Evolutionary conservation across 176 grass and related monocot species (phyloP), one percentile per base, ranked within the genome.

Genomic region (Areca catechu): DNA sequence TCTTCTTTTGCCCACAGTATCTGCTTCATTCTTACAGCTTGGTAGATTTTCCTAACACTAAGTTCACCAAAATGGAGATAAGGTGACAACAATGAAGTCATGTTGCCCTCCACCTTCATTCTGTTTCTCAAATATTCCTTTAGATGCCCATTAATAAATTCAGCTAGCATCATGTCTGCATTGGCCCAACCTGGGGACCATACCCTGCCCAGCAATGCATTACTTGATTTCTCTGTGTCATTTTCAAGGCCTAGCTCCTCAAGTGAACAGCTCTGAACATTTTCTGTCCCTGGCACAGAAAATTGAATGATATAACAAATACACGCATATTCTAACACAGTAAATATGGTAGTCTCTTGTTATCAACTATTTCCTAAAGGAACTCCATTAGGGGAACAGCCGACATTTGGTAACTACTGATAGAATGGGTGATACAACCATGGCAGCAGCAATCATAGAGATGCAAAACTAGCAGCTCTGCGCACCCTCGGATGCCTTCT

Each of bases 41-140:
- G 77, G 49, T 90, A 86, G 51, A 90, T 66, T 75, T 90, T 90
- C 68, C 74, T 89, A 28, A 95, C 71, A 74, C 91, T 95, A 16
- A 95, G 59, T 68, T 95, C 91, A 57, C 91, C 91, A 56, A 86
- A 90, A 81, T 95, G 91, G 51, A 95, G 80, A 67, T 86, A 95
- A 57, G 91, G 91, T 20, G 91, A 90, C 22, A 90, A 47, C 65
- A 95, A 69, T 3, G 91, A 95, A 1, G 91, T 95, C n/a, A 80
- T 79, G 67, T 63, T 68, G 22, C 83, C 91, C 48, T 65, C 77
- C 71, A 90, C 74, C 70, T 90, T 95, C 86, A 83, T 89, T 57
- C 83, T 47, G 2, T 83, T 76, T 76, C 74, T 72, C 18, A 77
- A 86, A 75, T 95, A 95, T 70, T 86, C 73, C 47, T 69, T 28